Evolutionary conservation across 176 grass and related monocot genomes (phyloP), one percentile per base, ranked within the genome.

Genomic region (Rhipidocladum racemiflorum): DNA sequence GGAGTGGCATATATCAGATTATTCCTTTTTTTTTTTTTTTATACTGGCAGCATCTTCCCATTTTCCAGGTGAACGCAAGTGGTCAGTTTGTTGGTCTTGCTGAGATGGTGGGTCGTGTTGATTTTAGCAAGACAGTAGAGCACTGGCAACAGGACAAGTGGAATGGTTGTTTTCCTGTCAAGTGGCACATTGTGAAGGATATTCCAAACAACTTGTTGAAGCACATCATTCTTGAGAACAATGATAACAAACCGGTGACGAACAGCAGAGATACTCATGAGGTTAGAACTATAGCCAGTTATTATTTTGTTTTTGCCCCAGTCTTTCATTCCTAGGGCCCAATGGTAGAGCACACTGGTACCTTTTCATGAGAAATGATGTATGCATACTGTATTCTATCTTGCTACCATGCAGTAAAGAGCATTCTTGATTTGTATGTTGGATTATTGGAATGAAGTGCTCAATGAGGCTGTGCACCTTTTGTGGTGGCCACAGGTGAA

Each of bases 161-260:
- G 94, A 92, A 70, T 80, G 94, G 94, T 24, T 94, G 85, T 82
- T 97, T 97, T 81, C 91, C 94, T 74, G 83, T 97, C 57, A 94
- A 94, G 86, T 97, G 94, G 94, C 94, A 97, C 80, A 87, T 97
- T 74, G 91, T 97, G 25, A 97, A 97, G 81, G 94, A 97, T 87
- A 75, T 97, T 38, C 88, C 94, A 53, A 97, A 97, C 87, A 88
- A 72, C 59, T 83, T 94, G 44, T 53, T 97, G 43, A 94, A 94
- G 74, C 91, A 97, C 78, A 97, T 97, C 40, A 91, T 84, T 77
- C 90, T 94, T 20, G 89, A 90, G 77, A 92, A 97, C 62, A 97
- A 97, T 54, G 94, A 97, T 65, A n/a, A n/a, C n/a, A n/a, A n/a
- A n/a, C n/a, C n/a, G n/a, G n/a, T n/a, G n/a, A n/a, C n/a, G n/a